Evolutionary conservation across 768 basidiomycete species (phyloP).

Genomic region (Lentinula detonsa): DNA sequence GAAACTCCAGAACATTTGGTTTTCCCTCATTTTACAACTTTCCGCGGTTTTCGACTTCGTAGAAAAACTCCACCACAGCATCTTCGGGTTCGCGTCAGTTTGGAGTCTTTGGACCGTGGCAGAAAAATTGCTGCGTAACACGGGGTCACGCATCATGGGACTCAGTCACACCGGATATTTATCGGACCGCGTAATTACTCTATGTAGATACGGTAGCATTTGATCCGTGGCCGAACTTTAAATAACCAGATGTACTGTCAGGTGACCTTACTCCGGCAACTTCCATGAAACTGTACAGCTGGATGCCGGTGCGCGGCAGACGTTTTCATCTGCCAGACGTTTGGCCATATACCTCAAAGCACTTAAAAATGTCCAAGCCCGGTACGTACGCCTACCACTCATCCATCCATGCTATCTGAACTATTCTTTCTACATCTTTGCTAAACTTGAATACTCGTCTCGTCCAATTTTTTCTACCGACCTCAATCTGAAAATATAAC

Average conservation of each 20-base stretch:
- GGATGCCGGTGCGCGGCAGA: background rate
- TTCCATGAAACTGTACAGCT: background rate
- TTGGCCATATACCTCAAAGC: background rate
- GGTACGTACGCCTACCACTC: background rate
- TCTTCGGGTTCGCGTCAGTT: too few relatives aligned
- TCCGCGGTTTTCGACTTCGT: too few relatives aligned
- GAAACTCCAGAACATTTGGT: too few relatives aligned
- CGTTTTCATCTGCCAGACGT: background rate
- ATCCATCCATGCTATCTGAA: background rate
- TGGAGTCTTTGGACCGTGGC: too few relatives aligned
- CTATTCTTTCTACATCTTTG: background rate
- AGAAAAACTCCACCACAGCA: too few relatives aligned
- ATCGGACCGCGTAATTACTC: too few relatives aligned
- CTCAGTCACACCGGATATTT: too few relatives aligned
- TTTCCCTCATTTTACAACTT: too few relatives aligned
- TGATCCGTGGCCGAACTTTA: too few relatives aligned
- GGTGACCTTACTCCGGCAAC: background rate
- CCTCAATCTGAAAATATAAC: background rate
- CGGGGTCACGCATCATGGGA: too few relatives aligned
- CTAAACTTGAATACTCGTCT: background rate
- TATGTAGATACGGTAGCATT: background rate
- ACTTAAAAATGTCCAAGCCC: slow-evolving; percentile 6
- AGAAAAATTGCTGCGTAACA: too few relatives aligned
- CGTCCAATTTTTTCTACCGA: background rate
- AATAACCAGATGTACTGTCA: background rate